Evolutionary conservation across 1,284 basidiomycete genomes (phyloP), one percentile per base, ranked within the genome.

Genomic region (Ceratobasidium sp.): DNA sequence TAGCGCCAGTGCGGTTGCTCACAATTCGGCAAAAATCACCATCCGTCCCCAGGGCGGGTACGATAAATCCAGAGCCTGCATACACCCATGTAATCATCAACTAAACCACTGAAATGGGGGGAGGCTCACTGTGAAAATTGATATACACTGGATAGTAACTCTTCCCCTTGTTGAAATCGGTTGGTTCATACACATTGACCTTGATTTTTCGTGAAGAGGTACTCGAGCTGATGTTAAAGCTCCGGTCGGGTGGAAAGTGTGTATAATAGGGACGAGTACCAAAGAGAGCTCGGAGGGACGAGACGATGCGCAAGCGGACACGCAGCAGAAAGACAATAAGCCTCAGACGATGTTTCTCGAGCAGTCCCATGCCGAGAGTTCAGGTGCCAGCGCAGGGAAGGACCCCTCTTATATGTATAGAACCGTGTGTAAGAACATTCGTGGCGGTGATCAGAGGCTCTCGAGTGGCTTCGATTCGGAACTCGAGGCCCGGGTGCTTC

Each of bases 141-240:
- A 77, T 59, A 51, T 77, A 71, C 59, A 77, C 76, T 2, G 76
- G 76, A 52, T 65, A 29, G 25, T 29, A 61, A 19, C 17, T 32
- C 37, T 65, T 54, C 19, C 25, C 22, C 46, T 43, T 62, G 43
- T 46, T 29, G 29, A 51, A 49, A 9, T 7, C 54, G 1, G 8
- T 59, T 17, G 75, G 67, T 22, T 51, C 54, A 40, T 66, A 76
- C 5, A 59, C 57, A 32, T 62, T 57, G 7, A 62, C 37, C 22
- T 34, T 22, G 51, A 69, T 76, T 17, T 17, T 34, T 17, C 65
- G 22, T 37, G 37, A 32, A 2, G 44, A 57, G 22, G 29, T 32
- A 11, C 15, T 66, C 8, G 64, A 66, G n/a, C 17, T 22, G n/a
- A 68, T 22, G 43, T 13, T 59, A 51, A 68, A 57, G 15, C 29